phyloP scores from a whole-genome alignment of 306 rosid genomes.

The Quercus ilex region DNA sequence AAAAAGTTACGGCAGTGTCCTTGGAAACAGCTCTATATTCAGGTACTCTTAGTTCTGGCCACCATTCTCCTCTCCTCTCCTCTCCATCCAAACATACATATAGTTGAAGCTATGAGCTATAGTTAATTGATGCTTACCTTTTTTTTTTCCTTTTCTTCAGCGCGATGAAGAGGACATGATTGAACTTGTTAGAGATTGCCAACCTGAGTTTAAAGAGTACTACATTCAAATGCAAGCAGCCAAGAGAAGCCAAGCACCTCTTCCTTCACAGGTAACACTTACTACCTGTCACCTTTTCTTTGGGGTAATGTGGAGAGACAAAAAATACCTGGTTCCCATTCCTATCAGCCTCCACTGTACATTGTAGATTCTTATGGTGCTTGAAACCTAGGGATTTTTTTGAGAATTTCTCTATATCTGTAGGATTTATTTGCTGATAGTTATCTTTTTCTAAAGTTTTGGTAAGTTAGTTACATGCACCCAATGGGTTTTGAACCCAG shows the following conservation, averaged over 20 bases:
- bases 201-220: slow-evolving; percentile 84
- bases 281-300: background rate
- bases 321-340: too few relatives aligned
- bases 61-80: too few relatives aligned
- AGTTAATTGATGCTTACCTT: background rate
- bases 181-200: slow-evolving; percentile 73
- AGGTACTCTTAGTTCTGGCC: slow-evolving; percentile 33
- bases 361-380: too few relatives aligned
- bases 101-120: background rate
- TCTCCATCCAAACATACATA: background rate
- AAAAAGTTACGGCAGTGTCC: slow-evolving; percentile 75
- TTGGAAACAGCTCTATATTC: slow-evolving; percentile 77
- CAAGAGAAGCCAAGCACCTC: slow-evolving; percentile 91
- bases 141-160: slow-evolving; percentile 32
- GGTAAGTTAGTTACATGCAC: background rate
- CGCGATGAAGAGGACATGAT: slow-evolving; percentile 91
- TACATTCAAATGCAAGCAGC: slow-evolving; percentile 98
- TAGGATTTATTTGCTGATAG: background rate
- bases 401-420: too few relatives aligned
- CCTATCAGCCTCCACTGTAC: too few relatives aligned
- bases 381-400: too few relatives aligned
- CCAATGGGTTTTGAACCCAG: too few relatives aligned
- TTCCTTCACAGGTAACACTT: slow-evolving; percentile 74
- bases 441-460: background rate
- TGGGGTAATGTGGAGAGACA: too few relatives aligned